Evolutionary conservation across 2,329 filamentous ascomycete genomes (phyloP).

Genomic region (Colletotrichum spaethianum): DNA sequence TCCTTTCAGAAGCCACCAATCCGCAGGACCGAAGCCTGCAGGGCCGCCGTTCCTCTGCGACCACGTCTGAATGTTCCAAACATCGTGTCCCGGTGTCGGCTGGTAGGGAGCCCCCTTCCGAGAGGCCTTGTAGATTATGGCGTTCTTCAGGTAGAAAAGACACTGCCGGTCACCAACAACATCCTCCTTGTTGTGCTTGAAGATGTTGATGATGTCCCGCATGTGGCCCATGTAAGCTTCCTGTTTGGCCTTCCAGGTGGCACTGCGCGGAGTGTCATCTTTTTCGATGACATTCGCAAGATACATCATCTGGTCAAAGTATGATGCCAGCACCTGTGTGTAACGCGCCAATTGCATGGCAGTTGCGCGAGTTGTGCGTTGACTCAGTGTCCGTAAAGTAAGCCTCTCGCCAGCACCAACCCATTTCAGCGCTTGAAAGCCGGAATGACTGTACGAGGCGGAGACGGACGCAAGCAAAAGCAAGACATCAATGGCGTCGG

Average conservation of each 20-base stretch:
- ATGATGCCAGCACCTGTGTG: conserved; percentile 36
- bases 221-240: conserved; percentile 35
- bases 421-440: conserved; percentile 11
- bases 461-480: conserved; percentile 20
- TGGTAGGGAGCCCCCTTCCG: neutral
- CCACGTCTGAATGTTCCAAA: conserved; percentile 26
- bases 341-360: conserved; percentile 7
- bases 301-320: conserved; percentile 44
- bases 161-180: conserved; percentile 12
- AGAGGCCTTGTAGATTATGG: conserved; percentile 11
- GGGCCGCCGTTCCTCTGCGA: conserved; percentile 1
- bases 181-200: neutral
- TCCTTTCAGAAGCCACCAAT: conserved; percentile 22
- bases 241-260: conserved; percentile 17
- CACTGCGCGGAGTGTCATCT: neutral
- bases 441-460: neutral
- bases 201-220: conserved; percentile 26
- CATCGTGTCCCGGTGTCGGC: neutral
- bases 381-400: neutral
- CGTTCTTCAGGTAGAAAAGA: neutral
- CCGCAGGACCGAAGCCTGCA: neutral
- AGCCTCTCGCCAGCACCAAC: neutral
- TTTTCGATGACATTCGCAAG: conserved; percentile 6
- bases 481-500: conserved; percentile 26
- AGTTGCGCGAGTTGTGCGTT: neutral